Evolutionary conservation across 306 rosid species (phyloP), one percentile per base, ranked within the genome.

Genomic region (Inga oerstediana): DNA sequence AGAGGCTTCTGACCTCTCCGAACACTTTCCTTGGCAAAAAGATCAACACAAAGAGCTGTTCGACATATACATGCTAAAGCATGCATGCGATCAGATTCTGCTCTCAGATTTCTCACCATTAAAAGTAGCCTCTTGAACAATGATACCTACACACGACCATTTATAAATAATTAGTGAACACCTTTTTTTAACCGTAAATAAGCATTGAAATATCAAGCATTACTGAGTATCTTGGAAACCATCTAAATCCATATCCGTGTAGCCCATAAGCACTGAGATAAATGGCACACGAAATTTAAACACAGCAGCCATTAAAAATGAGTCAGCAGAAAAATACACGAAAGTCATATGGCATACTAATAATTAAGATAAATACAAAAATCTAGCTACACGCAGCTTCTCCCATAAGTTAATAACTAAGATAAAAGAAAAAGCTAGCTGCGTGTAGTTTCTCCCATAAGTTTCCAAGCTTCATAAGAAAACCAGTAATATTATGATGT

Each of bases 1-100:
- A 96, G 95, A 87, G 99, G 99, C 82, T 96, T 96, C 91, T 97
- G 99, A 81, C 99, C 99, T 90, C 99, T 91, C 67, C 99, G 90
- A 66, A 94, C 98, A 1, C 99, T 97, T 87, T 97, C 99, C 91
- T 97, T 97, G 64, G 99, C 99, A 83, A 97, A 97, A 56, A 97
- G 95, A 84, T 97, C 95, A 51, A 97, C 99, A 83, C 99, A 97
- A 61, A 97, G 98, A 83, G 99, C 98, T 8, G 99, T 97, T 82
- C 99, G 89, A 89, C 99, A 97, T 87, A 97, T 94, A 81, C 97
- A 97, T 8, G 99, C 99, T 73, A 97, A 85, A 37, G 99, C 99
- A 77, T 97, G 89, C 99, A 97, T 97, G 34, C 99, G 98, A 80
- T 97, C 99, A 2, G 99, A 97, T 85, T 97, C 98, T 76, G 98